Conservation (phyloP, 1,284 basidiomycete genomes). For the Irpex rosettiformis region DNA sequence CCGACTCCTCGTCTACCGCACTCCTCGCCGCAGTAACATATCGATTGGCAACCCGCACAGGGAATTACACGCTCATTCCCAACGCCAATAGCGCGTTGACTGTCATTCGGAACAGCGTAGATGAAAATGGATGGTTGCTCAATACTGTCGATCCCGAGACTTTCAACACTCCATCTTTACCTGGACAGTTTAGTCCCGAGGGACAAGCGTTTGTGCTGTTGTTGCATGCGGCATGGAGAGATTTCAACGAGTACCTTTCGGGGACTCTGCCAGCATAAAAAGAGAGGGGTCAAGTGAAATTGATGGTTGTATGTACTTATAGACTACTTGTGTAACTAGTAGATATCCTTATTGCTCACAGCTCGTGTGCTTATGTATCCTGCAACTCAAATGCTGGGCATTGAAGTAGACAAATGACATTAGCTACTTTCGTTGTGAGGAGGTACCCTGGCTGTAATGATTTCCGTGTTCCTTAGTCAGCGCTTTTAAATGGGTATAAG, state of each 20-base stretch:
- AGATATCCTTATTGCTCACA: background rate
- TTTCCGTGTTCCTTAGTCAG: no score
- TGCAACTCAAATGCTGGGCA: no score
- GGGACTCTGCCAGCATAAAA: background rate
- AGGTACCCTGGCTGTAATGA: no score
- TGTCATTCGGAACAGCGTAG: slow-evolving; percentile 36
- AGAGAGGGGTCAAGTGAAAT: background rate
- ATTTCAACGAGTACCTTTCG: slow-evolving; percentile 29
- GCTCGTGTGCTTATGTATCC: background rate
- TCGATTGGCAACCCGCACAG: slow-evolving; percentile 33
- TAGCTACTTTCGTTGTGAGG: no score
- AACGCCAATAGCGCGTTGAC: slow-evolving; percentile 40
- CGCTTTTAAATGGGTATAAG: background rate
- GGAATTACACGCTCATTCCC: slow-evolving; percentile 30
- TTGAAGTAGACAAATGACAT: no score
- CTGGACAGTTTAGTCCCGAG: slow-evolving; percentile 48
- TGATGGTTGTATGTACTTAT: background rate
- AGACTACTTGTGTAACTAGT: background rate
- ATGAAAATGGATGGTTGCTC: slow-evolving; percentile 47
- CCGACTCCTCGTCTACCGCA: slow-evolving; percentile 48
- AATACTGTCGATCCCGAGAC: slow-evolving; percentile 63
- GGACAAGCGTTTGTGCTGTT: slow-evolving; percentile 68
- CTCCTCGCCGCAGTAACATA: slow-evolving; percentile 50
- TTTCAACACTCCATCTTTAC: slow-evolving; percentile 40
- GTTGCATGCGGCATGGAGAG: slow-evolving; percentile 57